Evolutionary conservation across 495 filamentous ascomycete species (phyloP).

Genomic region (Cudoniella acicularis): DNA sequence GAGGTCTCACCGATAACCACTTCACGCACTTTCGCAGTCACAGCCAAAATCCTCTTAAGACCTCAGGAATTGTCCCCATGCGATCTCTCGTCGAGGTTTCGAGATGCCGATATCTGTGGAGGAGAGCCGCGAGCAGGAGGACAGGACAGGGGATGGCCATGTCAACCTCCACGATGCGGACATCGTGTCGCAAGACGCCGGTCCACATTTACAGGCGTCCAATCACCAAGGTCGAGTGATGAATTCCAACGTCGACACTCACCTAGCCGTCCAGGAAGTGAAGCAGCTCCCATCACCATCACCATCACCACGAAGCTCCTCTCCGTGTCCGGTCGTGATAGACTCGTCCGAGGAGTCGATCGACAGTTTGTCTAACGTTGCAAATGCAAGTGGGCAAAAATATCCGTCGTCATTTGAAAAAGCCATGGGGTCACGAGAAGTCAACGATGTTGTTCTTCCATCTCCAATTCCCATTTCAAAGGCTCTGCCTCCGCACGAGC

Average conservation of each 20-base stretch:
- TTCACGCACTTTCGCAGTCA: neutral
- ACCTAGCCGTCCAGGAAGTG: conserved; percentile 8
- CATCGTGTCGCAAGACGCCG: neutral
- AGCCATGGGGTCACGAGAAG: neutral
- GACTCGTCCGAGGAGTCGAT: conserved; percentile 6
- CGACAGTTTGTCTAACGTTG: neutral
- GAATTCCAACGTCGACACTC: neutral
- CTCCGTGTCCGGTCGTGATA: conserved; percentile 11
- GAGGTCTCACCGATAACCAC: neutral
- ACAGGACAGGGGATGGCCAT: too few relatives aligned
- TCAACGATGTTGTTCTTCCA: neutral
- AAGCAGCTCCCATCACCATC: conserved; percentile 22
- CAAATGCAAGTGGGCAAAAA: conserved; percentile 10
- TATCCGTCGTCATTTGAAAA: conserved; percentile 16
- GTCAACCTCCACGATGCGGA: neutral
- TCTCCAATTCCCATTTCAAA: conserved; percentile 18
- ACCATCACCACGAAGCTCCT: conserved; percentile 15
- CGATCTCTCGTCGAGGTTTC: neutral
- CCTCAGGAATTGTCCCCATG: neutral
- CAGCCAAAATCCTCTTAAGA: neutral
- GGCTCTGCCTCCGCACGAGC: conserved; percentile 15
- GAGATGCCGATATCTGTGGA: conserved; percentile 7
- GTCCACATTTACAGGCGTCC: neutral
- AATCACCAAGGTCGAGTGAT: neutral
- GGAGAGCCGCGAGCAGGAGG: neutral